Conservation (phyloP, 257 asterid genomes). For the Solanum ossicruentum region DNA sequence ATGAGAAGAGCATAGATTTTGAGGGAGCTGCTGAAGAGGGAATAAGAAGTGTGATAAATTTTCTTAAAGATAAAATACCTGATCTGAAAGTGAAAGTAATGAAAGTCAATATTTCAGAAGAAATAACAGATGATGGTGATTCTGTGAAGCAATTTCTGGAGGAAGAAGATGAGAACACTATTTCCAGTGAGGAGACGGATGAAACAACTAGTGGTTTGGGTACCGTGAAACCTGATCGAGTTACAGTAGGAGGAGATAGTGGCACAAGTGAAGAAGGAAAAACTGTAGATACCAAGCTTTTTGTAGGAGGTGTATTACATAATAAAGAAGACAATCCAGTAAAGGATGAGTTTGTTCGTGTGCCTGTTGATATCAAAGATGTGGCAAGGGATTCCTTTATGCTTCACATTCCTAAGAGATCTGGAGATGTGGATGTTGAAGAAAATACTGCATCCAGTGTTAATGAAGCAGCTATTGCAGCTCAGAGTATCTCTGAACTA, state of each 20-base stretch:
- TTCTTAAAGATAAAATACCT: constrained; percentile 84
- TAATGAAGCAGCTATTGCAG: constrained; percentile 47
- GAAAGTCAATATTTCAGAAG: constrained; percentile 48
- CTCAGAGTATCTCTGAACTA: constrained; percentile 68
- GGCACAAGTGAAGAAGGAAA: constrained; percentile 38
- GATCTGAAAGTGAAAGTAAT: constrained; percentile 71
- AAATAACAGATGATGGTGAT: constrained; percentile 41
- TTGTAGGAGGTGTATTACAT: constrained; percentile 81
- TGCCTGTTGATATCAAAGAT: constrained; percentile 63
- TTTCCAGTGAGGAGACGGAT: constrained; percentile 26
- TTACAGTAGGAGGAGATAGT: constrained; percentile 37
- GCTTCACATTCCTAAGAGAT: constrained; percentile 57
- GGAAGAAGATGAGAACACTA: constrained; percentile 37
- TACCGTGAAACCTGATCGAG: constrained; percentile 31
- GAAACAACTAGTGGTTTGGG: constrained; percentile 43
- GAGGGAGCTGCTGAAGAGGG: constrained; percentile 92
- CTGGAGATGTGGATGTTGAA: constrained; percentile 34
- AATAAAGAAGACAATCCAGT: constrained; percentile 54
- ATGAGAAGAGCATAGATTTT: constrained; percentile 51
- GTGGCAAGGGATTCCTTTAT: constrained; percentile 77
- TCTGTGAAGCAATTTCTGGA: constrained; percentile 49
- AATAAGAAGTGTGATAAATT: constrained; percentile 67
- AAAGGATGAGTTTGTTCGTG: constrained; percentile 73
- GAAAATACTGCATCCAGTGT: constrained; percentile 39
- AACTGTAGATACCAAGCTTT: constrained; percentile 59